These are phyloP conservation scores for Apophysomyces elegans DNA, from an alignment of 371 early-diverging fungal genomes.

Conservation along the genomic window DNA sequence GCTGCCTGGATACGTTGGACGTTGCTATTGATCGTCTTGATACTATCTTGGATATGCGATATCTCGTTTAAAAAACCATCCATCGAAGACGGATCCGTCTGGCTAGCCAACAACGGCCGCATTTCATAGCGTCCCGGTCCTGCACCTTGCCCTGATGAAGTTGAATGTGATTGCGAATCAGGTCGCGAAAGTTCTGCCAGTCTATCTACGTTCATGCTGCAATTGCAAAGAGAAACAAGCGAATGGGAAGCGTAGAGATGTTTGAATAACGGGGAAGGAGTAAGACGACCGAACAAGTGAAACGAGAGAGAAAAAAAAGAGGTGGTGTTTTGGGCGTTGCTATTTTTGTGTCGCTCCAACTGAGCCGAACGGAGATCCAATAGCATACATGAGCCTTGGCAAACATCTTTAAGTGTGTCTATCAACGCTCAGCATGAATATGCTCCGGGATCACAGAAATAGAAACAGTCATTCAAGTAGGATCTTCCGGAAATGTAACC, in stretches of 20 bases:
- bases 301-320: neutral
- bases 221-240: neutral
- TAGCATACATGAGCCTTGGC: neutral
- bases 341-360: slow-evolving; percentile 4
- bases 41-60: slow-evolving; percentile 45
- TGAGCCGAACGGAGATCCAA: slow-evolving; percentile 5
- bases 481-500: neutral
- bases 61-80: slow-evolving; percentile 47
- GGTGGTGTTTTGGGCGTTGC: slow-evolving; percentile 8
- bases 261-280: neutral
- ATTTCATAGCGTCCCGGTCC: slow-evolving; percentile 43
- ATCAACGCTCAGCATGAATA: neutral
- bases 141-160: slow-evolving; percentile 6
- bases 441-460: too few species aligned
- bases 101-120: slow-evolving; percentile 47
- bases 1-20: slow-evolving; percentile 34
- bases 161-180: slow-evolving; percentile 13
- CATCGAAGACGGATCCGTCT: slow-evolving; percentile 31
- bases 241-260: neutral
- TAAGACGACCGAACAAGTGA: neutral
- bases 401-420: neutral
- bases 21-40: slow-evolving; percentile 43
- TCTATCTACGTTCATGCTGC: slow-evolving; percentile 50
- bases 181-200: slow-evolving; percentile 43
- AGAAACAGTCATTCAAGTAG: neutral